Percentiles rank a stretch among this genome's conserved stretches.
Conservation (phyloP, 1,139 yeast genomes). For the Candida anutae region DNA sequence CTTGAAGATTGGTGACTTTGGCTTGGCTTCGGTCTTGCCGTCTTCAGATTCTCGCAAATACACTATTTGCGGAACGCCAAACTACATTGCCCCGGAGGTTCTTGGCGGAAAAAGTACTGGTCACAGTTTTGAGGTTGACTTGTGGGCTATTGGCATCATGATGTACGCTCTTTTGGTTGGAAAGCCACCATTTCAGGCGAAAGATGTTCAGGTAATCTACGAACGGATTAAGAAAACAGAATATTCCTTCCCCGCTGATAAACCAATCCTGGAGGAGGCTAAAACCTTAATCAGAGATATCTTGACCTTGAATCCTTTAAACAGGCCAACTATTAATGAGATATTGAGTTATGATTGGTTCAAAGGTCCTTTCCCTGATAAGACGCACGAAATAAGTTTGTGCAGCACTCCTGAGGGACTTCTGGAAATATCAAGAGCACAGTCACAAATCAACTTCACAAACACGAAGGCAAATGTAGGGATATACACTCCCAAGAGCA, state of each 20-base stretch:
- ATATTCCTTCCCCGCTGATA: conserved; percentile 71
- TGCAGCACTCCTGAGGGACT: conserved; percentile 52
- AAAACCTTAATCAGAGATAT: conserved; percentile 62
- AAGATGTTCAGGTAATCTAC: conserved; percentile 88
- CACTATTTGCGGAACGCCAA: conserved; percentile 97
- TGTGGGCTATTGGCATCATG: conserved; percentile 97
- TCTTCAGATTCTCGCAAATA: conserved; percentile 64
- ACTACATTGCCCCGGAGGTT: conserved; percentile 96
- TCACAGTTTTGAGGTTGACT: conserved; percentile 89
- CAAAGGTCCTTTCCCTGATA: conserved; percentile 76
- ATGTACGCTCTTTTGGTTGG: conserved; percentile 85
- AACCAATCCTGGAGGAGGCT: conserved; percentile 65
- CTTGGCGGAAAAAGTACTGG: conserved; percentile 82
- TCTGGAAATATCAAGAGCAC: conserved; percentile 46
- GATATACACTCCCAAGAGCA: conserved; percentile 45
- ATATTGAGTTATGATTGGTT: conserved; percentile 81
- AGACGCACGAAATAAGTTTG: conserved; percentile 56
- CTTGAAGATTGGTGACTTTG: conserved; percentile 93
- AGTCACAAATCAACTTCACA: conserved; percentile 64
- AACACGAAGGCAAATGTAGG: conserved; percentile 61
- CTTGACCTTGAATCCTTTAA: conserved; percentile 68
- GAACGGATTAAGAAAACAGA: conserved; percentile 84
- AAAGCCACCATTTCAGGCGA: conserved; percentile 95
- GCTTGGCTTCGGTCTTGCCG: conserved; percentile 83
- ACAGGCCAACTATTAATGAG: conserved; percentile 75